phyloP scores from a whole-genome alignment of 179 eudicot species.

The Monotropa hypopitys region DNA sequence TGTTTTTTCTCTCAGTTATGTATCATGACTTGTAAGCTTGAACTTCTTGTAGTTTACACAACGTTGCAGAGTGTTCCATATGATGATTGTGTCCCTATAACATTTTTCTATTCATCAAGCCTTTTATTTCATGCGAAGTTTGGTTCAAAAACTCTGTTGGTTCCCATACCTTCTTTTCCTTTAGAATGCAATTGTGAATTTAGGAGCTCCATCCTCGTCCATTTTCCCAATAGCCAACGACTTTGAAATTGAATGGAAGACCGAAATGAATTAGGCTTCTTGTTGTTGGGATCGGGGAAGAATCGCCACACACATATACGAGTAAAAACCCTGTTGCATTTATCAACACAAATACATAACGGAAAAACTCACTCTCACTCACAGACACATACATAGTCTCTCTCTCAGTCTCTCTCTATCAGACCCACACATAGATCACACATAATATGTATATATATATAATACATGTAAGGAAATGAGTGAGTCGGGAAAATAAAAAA shows the following conservation, averaged over 20 bases:
- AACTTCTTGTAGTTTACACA: not conserved
- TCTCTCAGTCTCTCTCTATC: no score
- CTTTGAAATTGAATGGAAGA: not conserved
- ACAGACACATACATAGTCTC: no score
- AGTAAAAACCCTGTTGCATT: no score
- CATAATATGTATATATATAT: no score
- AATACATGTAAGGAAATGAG: no score
- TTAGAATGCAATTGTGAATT: not conserved
- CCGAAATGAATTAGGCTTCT: not conserved
- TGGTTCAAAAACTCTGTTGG: not conserved
- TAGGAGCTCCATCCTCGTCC: not conserved
- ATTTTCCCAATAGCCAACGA: not conserved
- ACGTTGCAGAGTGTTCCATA: not conserved
- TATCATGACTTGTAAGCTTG: not conserved
- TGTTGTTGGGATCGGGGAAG: no score
- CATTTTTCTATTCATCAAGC: not conserved
- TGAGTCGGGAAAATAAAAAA: no score
- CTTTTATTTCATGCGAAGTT: not conserved
- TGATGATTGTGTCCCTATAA: not conserved
- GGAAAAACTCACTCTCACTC: no score
- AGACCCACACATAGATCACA: no score
- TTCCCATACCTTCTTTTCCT: not conserved
- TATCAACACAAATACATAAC: no score
- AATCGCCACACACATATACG: no score
- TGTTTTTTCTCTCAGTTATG: not conserved